Evolutionary conservation across 1,284 basidiomycete genomes (phyloP), one percentile per base, ranked within the genome.

Genomic region (Pisolithus thermaeus): DNA sequence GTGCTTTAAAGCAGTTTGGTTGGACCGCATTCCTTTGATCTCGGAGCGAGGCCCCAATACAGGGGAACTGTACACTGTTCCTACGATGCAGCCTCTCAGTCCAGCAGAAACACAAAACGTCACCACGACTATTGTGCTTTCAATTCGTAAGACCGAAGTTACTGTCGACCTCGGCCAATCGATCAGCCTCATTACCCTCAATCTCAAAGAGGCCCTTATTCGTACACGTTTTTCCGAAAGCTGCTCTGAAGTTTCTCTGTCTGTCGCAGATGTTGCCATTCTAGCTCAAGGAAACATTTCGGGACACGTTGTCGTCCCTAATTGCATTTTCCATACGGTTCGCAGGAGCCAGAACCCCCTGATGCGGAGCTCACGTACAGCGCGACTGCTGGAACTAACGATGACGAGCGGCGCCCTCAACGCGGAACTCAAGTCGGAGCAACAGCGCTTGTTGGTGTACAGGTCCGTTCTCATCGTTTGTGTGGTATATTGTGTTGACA

Each of bases 1-100:
- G 27, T 91, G 89, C 65, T 90, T 93, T 76, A 92, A 92, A 65
- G 90, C 90, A 1, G 89, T 93, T 18, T 94, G 90, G 90, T 66
- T 94, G 42, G 91, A 93, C 61, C 82, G 83, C 39, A 90, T 93
- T 37, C 88, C 90, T 0, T 68, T 89, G 3, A 78, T 88, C 59
- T 78, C 77, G 52, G 73, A 70, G n/a, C 74, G 76, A 46, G 52
- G n/a, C 58, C 61, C 35, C 61, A 61, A 49, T 56, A 62, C 49
- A 58, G 69, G 46, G 52, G 56, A 22, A 62, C 59, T 59, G 27
- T 56, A 47, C 47, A 58, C 49, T 48, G 55, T 50, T 44, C 56
- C 45, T 37, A 47, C 44, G n/a, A 50, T 45, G 12, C 57, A 45
- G 11, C 49, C 32, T 45, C 46, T 50, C 16, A 56, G 52, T 41